These are phyloP conservation scores for Colletotrichum caudatum DNA, from an alignment of 2,329 filamentous ascomycete species.

Conservation along the genomic window DNA sequence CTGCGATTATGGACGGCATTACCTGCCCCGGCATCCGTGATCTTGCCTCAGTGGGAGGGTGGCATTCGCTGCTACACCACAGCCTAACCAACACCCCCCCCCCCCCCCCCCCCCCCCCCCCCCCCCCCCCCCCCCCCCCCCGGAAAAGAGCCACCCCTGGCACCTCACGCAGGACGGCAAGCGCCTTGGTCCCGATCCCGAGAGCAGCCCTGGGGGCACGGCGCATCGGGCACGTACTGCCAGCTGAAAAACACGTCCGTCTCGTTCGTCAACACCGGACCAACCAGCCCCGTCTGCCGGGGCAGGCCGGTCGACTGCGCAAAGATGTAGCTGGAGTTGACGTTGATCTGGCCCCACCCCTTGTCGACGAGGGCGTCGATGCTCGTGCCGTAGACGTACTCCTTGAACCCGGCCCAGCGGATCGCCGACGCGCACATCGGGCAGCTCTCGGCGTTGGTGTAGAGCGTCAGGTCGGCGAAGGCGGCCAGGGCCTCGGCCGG, in stretches of 20 bases:
- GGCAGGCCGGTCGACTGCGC: slow-evolving; percentile 54
- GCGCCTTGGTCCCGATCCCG: slow-evolving; percentile 6
- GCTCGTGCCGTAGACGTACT: slow-evolving; percentile 66
- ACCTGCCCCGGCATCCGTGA: not conserved
- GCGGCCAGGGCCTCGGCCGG: slow-evolving; percentile 56
- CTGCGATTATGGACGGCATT: not conserved
- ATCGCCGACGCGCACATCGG: slow-evolving; percentile 70
- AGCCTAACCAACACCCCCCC: too few species aligned
- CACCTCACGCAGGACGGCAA: slow-evolving; percentile 20
- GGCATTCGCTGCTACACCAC: not conserved
- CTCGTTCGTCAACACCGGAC: slow-evolving; percentile 61
- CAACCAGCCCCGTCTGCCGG: slow-evolving; percentile 54
- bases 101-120: too few species aligned
- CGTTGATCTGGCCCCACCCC: slow-evolving; percentile 65
- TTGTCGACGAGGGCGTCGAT: slow-evolving; percentile 59
- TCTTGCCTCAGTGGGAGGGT: slow-evolving; percentile 2
- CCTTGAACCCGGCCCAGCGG: slow-evolving; percentile 66
- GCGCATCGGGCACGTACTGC: slow-evolving; percentile 58
- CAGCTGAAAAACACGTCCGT: slow-evolving; percentile 66
- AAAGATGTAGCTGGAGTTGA: slow-evolving; percentile 61
- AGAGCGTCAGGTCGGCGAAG: slow-evolving; percentile 61
- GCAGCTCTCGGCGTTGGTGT: slow-evolving; percentile 69
- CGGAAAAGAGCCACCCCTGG: too few species aligned
- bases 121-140: too few species aligned
- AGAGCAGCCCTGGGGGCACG: slow-evolving; percentile 36